Evolutionary conservation across 1,139 yeast genomes (phyloP).

Genomic region (Lodderomyces oxycetoniae): DNA sequence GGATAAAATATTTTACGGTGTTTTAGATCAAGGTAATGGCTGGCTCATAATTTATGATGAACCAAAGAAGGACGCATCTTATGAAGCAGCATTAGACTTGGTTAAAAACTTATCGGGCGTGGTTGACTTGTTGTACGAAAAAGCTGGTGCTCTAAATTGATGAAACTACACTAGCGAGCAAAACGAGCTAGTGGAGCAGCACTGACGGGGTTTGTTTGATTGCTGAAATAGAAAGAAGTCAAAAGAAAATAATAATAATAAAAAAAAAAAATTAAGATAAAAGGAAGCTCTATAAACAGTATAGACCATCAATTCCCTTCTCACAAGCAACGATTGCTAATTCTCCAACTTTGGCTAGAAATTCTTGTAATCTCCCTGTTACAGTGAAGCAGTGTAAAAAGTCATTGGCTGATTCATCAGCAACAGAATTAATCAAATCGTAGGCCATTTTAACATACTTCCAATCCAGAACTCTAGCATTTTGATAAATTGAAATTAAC

Average conservation of each 20-base stretch:
- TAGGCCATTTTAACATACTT: slow-evolving; percentile 50
- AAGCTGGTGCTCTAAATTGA: slow-evolving; percentile 75
- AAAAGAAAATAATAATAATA: no score
- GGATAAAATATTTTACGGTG: slow-evolving; percentile 92
- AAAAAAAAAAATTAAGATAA: slow-evolving; percentile 1
- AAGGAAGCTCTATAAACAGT: slow-evolving; percentile 7
- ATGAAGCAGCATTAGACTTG: slow-evolving; percentile 82
- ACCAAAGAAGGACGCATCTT: slow-evolving; percentile 84
- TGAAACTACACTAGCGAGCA: background rate
- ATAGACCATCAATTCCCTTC: slow-evolving; percentile 30
- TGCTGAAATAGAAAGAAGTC: background rate
- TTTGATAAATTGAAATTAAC: slow-evolving; percentile 50
- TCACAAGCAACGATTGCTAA: slow-evolving; percentile 48
- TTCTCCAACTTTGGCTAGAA: slow-evolving; percentile 55
- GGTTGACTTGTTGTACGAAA: slow-evolving; percentile 88
- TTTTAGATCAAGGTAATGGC: slow-evolving; percentile 96
- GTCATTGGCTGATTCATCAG: slow-evolving; percentile 40
- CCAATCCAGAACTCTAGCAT: slow-evolving; percentile 36
- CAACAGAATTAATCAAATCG: slow-evolving; percentile 48
- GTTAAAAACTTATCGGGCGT: slow-evolving; percentile 83
- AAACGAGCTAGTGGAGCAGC: no score
- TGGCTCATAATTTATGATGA: slow-evolving; percentile 92
- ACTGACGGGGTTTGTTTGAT: no score
- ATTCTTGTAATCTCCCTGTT: slow-evolving; percentile 60
- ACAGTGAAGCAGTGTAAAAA: slow-evolving; percentile 48